Conservation (phyloP, 1,284 basidiomycete genomes). For the Chiua sp. region DNA sequence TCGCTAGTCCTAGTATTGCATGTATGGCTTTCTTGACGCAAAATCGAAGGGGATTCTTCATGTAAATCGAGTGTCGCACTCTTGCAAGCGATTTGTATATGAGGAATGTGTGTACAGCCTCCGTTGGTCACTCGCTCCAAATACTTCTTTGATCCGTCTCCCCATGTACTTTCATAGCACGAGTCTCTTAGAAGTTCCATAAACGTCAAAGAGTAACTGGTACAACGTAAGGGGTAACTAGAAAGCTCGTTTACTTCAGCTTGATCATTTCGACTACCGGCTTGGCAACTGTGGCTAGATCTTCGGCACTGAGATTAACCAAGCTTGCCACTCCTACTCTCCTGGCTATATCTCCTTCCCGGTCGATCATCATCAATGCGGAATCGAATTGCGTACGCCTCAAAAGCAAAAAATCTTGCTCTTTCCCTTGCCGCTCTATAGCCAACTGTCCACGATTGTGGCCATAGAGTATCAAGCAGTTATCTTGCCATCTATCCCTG, state of each 20-base stretch:
- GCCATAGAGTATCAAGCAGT: slow-evolving; percentile 8
- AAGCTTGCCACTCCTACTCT: slow-evolving; percentile 7
- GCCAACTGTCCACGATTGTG: neutral
- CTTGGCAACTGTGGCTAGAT: neutral
- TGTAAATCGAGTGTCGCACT: too few relatives aligned
- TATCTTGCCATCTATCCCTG: neutral
- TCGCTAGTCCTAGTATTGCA: neutral
- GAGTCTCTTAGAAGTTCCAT: too few relatives aligned
- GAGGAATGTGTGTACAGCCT: too few relatives aligned
- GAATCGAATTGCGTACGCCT: neutral
- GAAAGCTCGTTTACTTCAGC: neutral
- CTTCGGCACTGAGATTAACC: neutral
- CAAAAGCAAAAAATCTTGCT: slow-evolving; percentile 11
- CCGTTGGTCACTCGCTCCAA: too few relatives aligned
- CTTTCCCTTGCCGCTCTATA: slow-evolving; percentile 2
- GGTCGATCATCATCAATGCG: slow-evolving; percentile 6
- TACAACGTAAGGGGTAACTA: too few relatives aligned
- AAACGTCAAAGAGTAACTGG: too few relatives aligned
- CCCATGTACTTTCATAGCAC: too few relatives aligned
- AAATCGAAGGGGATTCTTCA: neutral
- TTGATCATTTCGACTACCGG: slow-evolving; percentile 2
- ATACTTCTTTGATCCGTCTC: too few relatives aligned
- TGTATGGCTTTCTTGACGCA: slow-evolving; percentile 5
- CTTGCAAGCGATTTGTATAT: too few relatives aligned
- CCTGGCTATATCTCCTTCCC: neutral